Percentiles rank a stretch among this genome's conserved stretches.
Evolutionary conservation across 2,329 filamentous ascomycete species (phyloP).

Genomic region (Ceratocystis eucalypticola): DNA sequence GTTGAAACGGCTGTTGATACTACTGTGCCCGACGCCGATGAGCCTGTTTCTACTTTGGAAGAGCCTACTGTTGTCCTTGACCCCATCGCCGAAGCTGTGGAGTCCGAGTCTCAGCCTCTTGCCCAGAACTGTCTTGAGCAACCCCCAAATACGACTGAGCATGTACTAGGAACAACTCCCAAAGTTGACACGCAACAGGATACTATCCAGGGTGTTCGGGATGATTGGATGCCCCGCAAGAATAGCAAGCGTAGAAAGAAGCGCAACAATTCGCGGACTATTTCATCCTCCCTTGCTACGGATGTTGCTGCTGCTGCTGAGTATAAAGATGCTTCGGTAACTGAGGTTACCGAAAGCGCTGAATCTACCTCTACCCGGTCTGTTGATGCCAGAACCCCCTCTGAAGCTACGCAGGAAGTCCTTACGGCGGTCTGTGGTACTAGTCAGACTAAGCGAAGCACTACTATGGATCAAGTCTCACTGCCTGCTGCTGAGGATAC

Average conservation of each 20-base stretch:
- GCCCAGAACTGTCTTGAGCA: not conserved
- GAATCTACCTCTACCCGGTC: not conserved
- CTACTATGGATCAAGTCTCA: not conserved
- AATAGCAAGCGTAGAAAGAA: constrained; percentile 12
- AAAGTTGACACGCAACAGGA: not conserved
- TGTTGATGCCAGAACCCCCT: not conserved
- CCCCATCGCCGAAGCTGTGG: not conserved
- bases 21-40: not conserved
- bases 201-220: constrained; percentile 4
- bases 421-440: not conserved
- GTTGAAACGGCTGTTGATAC: too few relatives aligned
- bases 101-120: not conserved
- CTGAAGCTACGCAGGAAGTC: not conserved
- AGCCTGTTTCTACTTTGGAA: not conserved
- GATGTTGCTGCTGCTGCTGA: not conserved
- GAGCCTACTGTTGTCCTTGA: not conserved
- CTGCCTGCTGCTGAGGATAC: not conserved
- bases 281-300: not conserved
- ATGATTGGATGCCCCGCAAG: constrained; percentile 16
- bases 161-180: too few relatives aligned
- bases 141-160: not conserved
- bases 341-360: not conserved
- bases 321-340: too few relatives aligned
- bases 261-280: not conserved
- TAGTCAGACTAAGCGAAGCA: not conserved